Conservation (phyloP, 129 eudicot species). For the Apium graveolens region DNA sequence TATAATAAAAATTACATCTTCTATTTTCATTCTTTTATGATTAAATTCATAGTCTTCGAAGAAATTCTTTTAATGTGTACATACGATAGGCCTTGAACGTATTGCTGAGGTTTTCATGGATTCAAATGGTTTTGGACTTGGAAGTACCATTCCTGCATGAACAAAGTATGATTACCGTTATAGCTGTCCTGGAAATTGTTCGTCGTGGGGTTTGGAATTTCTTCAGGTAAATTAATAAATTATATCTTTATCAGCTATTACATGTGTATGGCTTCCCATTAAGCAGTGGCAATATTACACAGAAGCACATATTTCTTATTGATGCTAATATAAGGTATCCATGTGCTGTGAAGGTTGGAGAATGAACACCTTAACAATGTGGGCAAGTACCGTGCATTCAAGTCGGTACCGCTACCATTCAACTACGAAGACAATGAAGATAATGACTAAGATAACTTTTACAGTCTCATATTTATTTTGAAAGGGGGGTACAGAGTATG, state of each 20-base stretch:
- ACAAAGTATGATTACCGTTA: constrained; percentile 7
- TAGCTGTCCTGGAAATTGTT: constrained; percentile 13
- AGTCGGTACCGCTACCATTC: background rate
- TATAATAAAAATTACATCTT: background rate
- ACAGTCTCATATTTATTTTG: too few species aligned
- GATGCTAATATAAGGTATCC: background rate
- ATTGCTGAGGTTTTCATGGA: constrained; percentile 17
- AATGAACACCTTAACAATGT: constrained; percentile 1
- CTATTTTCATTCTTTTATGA: background rate
- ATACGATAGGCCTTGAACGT: constrained; percentile 13
- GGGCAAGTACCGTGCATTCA: background rate
- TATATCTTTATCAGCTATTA: background rate
- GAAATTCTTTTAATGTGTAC: background rate
- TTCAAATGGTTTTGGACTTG: constrained; percentile 12
- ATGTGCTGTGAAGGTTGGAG: constrained; percentile 2
- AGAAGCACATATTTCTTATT: background rate
- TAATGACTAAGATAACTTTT: too few species aligned
- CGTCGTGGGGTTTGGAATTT: constrained; percentile 20
- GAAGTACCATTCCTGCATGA: constrained; percentile 9
- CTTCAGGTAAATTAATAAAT: constrained; percentile 12
- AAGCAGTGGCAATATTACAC: too few species aligned
- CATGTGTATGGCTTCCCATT: background rate
- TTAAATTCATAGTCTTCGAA: background rate
- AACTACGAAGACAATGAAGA: background rate
- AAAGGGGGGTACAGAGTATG: too few species aligned